A percentile compares a stretch with the other conserved stretches of the same genome.
Evolutionary conservation across 2,329 filamentous ascomycete genomes (phyloP).

Genomic region (Ophiostoma sp.): DNA sequence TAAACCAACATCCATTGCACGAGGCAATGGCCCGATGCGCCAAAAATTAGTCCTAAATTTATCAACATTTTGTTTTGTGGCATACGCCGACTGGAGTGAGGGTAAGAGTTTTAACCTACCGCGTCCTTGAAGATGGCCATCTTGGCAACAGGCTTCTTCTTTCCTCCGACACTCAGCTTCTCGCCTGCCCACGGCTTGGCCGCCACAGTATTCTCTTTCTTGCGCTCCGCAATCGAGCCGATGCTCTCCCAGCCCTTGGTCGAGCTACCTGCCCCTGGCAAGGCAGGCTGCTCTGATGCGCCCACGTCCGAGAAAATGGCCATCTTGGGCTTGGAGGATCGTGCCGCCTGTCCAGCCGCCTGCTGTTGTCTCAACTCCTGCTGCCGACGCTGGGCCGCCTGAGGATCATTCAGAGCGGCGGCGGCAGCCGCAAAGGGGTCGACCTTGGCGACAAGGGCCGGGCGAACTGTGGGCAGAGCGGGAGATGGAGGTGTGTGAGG

Average conservation of each 20-base stretch:
- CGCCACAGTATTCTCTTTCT: slow-evolving; percentile 87
- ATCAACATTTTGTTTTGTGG: slow-evolving; percentile 66
- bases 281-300: slow-evolving; percentile 36
- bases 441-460: slow-evolving; percentile 76
- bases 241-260: slow-evolving; percentile 88
- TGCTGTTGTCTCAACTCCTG: slow-evolving; percentile 24
- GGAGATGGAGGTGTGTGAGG: slow-evolving; percentile 67
- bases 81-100: background rate
- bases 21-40: slow-evolving; percentile 37
- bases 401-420: slow-evolving; percentile 54
- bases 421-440: slow-evolving; percentile 68
- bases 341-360: slow-evolving; percentile 46
- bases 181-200: slow-evolving; percentile 89
- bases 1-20: slow-evolving; percentile 39
- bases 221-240: slow-evolving; percentile 76
- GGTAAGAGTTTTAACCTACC: slow-evolving; percentile 57
- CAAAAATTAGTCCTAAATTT: slow-evolving; percentile 89
- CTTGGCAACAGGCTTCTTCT: slow-evolving; percentile 75
- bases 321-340: slow-evolving; percentile 68
- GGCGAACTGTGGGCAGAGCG: slow-evolving; percentile 74
- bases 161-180: slow-evolving; percentile 80
- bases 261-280: slow-evolving; percentile 40
- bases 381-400: slow-evolving; percentile 41
- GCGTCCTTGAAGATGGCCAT: slow-evolving; percentile 91
- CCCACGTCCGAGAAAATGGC: slow-evolving; percentile 82